Evolutionary conservation across 176 grass and related monocot species (phyloP).

Genomic region (Bolboschoenus planiculmis): DNA sequence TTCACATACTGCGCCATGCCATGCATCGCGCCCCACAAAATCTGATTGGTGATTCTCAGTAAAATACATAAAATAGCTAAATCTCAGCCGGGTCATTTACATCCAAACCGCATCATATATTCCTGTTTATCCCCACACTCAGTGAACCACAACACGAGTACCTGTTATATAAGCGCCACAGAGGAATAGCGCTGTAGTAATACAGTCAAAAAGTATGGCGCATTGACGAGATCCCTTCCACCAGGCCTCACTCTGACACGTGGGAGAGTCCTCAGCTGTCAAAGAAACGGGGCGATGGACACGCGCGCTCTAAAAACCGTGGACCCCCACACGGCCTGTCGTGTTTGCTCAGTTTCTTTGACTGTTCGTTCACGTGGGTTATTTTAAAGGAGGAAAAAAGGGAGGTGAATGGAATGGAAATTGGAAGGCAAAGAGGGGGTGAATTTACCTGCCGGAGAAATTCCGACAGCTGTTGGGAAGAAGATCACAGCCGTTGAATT

Average conservation of each 20-base stretch:
- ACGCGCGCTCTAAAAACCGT: not conserved
- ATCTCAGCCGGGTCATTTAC: too few relatives aligned
- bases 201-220: not conserved
- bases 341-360: not conserved
- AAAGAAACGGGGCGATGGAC: not conserved
- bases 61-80: too few relatives aligned
- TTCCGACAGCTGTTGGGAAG: not conserved
- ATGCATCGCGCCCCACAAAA: too few relatives aligned
- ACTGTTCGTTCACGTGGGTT: not conserved
- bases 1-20: too few relatives aligned
- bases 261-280: not conserved
- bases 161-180: not conserved
- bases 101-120: too few relatives aligned
- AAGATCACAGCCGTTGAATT: not conserved
- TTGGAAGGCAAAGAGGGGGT: not conserved
- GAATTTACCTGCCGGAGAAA: not conserved
- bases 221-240: not conserved
- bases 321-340: not conserved
- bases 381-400: not conserved
- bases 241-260: not conserved
- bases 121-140: too few relatives aligned
- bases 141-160: not conserved
- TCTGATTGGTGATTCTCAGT: too few relatives aligned
- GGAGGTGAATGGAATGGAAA: too few relatives aligned
- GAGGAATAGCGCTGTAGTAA: not conserved